Evolutionary conservation across 2,329 filamentous ascomycete genomes (phyloP).

Genomic region (Didymella keratinophila): DNA sequence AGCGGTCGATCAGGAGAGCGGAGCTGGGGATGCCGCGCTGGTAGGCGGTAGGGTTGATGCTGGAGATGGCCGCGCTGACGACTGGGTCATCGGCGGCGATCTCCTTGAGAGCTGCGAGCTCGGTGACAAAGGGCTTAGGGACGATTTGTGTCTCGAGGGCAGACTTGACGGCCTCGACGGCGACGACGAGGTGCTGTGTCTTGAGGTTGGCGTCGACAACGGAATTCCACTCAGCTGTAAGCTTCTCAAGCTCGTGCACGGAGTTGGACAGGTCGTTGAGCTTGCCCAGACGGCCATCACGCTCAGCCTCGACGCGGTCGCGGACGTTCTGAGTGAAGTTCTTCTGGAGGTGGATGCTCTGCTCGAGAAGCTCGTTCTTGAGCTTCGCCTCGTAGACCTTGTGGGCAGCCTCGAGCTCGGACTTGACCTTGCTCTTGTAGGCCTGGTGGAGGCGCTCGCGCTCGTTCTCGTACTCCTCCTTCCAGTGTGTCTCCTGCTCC

Average conservation of each 20-base stretch:
- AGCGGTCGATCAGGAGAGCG: slow-evolving; percentile 90
- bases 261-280: slow-evolving; percentile 79
- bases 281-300: slow-evolving; percentile 84
- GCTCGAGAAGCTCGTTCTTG: slow-evolving; percentile 86
- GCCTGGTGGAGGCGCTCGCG: slow-evolving; percentile 77
- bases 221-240: slow-evolving; percentile 88
- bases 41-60: slow-evolving; percentile 92
- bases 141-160: slow-evolving; percentile 77
- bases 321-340: slow-evolving; percentile 81
- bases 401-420: slow-evolving; percentile 79
- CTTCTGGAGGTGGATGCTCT: slow-evolving; percentile 87
- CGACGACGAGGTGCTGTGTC: slow-evolving; percentile 95
- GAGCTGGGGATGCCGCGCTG: slow-evolving; percentile 87
- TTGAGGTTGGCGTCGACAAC: slow-evolving; percentile 90
- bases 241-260: slow-evolving; percentile 83
- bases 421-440: slow-evolving; percentile 81
- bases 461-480: slow-evolving; percentile 87
- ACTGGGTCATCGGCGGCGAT: slow-evolving; percentile 84
- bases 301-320: slow-evolving; percentile 85
- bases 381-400: slow-evolving; percentile 83
- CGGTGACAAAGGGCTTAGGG: slow-evolving; percentile 86
- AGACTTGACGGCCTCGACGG: slow-evolving; percentile 89
- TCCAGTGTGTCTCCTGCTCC: slow-evolving; percentile 81
- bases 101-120: slow-evolving; percentile 94
- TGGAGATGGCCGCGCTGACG: slow-evolving; percentile 92